Conservation (phyloP, 31 red algal species). For the Pterothamnion heteromorphum region DNA sequence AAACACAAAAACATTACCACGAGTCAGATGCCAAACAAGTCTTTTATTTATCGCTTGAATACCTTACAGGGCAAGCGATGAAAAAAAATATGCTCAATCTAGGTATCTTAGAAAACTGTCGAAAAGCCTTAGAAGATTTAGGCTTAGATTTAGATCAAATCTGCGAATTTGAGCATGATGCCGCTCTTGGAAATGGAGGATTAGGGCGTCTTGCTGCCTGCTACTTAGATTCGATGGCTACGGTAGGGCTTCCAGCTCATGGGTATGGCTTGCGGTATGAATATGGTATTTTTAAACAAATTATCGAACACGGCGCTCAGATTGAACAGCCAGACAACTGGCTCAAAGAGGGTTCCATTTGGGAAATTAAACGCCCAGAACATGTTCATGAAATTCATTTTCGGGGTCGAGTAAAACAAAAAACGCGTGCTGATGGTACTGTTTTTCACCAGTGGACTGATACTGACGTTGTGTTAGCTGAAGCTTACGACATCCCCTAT, state of each 20-base stretch:
- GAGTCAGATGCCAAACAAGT: conserved; percentile 89
- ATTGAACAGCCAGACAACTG: conserved; percentile 97
- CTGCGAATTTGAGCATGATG: conserved; percentile 81
- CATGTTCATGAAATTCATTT: conserved; percentile 90
- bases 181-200: conserved; percentile 96
- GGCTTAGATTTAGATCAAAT: conserved; percentile 84
- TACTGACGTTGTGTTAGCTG: conserved; percentile 79
- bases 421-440: conserved; percentile 33
- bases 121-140: conserved; percentile 76
- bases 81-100: conserved; percentile 92
- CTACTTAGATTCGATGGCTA: conserved; percentile 96
- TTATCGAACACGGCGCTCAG: conserved; percentile 87
- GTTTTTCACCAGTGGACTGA: conserved; percentile 25
- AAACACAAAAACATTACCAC: conserved; percentile 95
- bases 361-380: conserved; percentile 97
- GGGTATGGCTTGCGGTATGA: conserved; percentile 99
- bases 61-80: conserved; percentile 90
- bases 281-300: conserved; percentile 99
- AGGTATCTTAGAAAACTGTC: conserved; percentile 79
- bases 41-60: conserved; percentile 96
- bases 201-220: conserved; percentile 96
- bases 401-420: conserved; percentile 80
- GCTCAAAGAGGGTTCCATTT: conserved; percentile 88
- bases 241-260: conserved; percentile 93
- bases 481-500: conserved; percentile 91